Conservation (phyloP, 2,329 filamentous ascomycete genomes). For the Phyllosticta capitalensis region DNA sequence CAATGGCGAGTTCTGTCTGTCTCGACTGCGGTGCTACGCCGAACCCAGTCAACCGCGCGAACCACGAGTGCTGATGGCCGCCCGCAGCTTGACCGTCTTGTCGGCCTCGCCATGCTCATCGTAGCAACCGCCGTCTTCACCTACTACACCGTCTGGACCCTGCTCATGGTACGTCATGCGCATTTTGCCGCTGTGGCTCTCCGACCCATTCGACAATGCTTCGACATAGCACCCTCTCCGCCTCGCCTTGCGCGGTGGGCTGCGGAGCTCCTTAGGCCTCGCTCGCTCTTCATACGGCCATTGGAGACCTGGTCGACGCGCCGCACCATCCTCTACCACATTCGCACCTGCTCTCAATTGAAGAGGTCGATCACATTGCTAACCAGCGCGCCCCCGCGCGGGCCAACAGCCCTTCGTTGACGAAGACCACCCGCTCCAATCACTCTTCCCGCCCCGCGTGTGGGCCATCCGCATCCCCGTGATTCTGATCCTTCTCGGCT, state of each 20-base stretch:
- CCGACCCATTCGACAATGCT: conserved; percentile 4
- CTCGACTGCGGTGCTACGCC: not conserved
- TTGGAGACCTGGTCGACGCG: not conserved
- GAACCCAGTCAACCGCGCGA: conserved; percentile 1
- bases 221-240: not conserved
- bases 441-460: conserved; percentile 90
- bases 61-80: not conserved
- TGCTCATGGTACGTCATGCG: conserved; percentile 67
- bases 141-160: conserved; percentile 97
- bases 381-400: not conserved
- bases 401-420: conserved; percentile 82
- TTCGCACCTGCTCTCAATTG: not conserved
- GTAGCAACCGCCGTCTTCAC: conserved; percentile 63
- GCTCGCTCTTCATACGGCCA: not conserved
- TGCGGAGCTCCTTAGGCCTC: not conserved
- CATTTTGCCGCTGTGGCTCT: conserved; percentile 13
- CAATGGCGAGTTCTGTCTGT: conserved; percentile 11
- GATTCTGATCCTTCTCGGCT: conserved; percentile 85
- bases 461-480: conserved; percentile 99
- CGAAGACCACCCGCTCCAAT: conserved; percentile 82
- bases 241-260: not conserved
- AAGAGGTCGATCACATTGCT: not conserved
- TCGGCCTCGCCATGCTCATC: conserved; percentile 67
- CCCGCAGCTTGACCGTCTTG: conserved; percentile 76
- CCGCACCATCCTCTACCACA: not conserved